Conservation (phyloP, 1,139 yeast species). For the Candida sanyaensis region DNA sequence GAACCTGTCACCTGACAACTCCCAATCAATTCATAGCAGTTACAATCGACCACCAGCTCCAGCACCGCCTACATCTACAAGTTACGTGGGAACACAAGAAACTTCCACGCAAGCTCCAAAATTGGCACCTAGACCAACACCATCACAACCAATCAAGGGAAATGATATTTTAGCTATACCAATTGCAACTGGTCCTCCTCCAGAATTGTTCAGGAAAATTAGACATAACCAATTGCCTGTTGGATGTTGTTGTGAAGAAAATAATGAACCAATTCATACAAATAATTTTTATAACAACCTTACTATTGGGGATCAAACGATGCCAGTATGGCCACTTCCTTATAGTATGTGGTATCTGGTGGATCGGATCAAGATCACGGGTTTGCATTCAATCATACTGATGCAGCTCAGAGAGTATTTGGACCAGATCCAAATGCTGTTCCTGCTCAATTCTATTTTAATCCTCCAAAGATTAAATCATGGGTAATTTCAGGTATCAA, state of each 20-base stretch:
- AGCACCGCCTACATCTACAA: slow-evolving; percentile 8
- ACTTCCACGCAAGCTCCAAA: too few relatives aligned
- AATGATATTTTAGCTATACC: slow-evolving; percentile 19
- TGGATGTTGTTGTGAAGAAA: slow-evolving; percentile 23
- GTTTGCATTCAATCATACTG: slow-evolving; percentile 47
- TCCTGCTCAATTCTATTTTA: slow-evolving; percentile 47
- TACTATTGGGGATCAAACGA: slow-evolving; percentile 45
- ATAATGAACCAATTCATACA: slow-evolving; percentile 39
- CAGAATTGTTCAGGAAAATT: slow-evolving; percentile 23
- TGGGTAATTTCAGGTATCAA: slow-evolving; percentile 39
- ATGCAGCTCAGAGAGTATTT: slow-evolving; percentile 40
- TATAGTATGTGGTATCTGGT: slow-evolving; percentile 47
- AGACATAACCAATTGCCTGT: slow-evolving; percentile 32
- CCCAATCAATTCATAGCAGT: background rate
- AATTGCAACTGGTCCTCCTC: slow-evolving; percentile 29
- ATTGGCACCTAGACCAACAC: background rate
- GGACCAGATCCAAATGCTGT: slow-evolving; percentile 41
- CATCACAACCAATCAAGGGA: slow-evolving; percentile 4
- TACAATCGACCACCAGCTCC: slow-evolving; percentile 12
- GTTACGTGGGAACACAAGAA: too few relatives aligned
- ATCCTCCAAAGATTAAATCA: slow-evolving; percentile 48
- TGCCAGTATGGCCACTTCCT: slow-evolving; percentile 50
- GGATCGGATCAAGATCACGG: slow-evolving; percentile 41
- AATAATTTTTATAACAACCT: slow-evolving; percentile 48
- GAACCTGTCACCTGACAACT: background rate